Conservation (phyloP, 768 basidiomycete species). For the Cystobasidium tubakii region DNA sequence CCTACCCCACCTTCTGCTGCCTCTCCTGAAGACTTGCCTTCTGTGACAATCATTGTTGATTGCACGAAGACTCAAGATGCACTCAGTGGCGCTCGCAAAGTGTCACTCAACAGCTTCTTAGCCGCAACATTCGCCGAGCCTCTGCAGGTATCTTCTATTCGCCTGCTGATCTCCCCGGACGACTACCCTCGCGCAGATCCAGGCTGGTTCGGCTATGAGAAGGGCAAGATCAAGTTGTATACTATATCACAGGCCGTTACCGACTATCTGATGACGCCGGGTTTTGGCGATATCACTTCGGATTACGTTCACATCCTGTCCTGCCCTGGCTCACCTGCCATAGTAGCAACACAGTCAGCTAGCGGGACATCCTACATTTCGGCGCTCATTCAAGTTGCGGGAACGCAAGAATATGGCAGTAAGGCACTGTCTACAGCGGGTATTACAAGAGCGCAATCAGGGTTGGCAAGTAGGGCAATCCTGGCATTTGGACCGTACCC, state of each 20-base stretch:
- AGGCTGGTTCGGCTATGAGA: neutral
- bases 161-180: neutral
- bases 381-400: neutral
- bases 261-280: neutral
- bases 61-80: neutral
- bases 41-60: constrained; percentile 17
- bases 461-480: neutral
- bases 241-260: neutral
- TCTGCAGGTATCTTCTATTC: neutral
- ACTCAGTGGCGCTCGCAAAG: neutral
- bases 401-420: neutral
- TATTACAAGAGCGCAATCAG: neutral
- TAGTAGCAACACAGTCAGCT: neutral
- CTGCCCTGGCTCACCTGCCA: neutral
- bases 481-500: neutral
- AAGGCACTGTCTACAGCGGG: neutral
- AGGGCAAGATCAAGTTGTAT: neutral
- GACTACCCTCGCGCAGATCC: neutral
- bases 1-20: neutral
- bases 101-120: neutral
- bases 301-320: neutral
- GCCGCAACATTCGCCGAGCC: neutral
- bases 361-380: too few species aligned
- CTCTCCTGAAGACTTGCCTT: neutral
- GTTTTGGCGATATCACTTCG: neutral